Conservation (phyloP, 140 eudicot species). For the Flaveria floridana region DNA sequence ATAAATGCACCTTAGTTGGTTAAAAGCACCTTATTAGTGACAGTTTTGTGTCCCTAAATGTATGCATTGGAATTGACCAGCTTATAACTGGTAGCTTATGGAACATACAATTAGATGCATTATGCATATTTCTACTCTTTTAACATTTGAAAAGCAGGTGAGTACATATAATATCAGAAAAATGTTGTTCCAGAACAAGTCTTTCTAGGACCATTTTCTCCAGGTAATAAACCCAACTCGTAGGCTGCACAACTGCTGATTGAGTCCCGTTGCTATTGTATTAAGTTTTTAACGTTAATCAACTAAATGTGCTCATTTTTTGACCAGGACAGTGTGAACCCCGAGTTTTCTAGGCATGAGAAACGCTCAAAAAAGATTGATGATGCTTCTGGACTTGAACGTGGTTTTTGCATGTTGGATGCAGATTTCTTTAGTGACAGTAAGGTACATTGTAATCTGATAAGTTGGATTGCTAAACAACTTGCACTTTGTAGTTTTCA, state of each 20-base stretch:
- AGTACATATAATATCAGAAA: constrained; percentile 47
- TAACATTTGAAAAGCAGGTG: constrained; percentile 57
- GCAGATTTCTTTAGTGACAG: constrained; percentile 55
- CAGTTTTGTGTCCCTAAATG: not conserved
- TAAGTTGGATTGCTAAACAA: not conserved
- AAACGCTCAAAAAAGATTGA: constrained; percentile 29
- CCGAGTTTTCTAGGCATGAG: constrained; percentile 28
- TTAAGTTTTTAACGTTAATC: not conserved
- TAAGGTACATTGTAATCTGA: constrained; percentile 41
- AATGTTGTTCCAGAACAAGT: constrained; percentile 44
- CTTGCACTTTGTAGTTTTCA: not conserved
- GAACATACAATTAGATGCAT: constrained; percentile 17
- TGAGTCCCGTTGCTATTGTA: not conserved
- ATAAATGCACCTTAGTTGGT: too few species aligned
- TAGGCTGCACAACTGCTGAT: not conserved
- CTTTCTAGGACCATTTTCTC: constrained; percentile 47
- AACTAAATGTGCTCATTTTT: constrained; percentile 25
- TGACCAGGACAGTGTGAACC: constrained; percentile 61
- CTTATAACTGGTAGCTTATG: not conserved
- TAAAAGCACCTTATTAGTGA: not conserved
- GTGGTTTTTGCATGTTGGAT: constrained; percentile 58
- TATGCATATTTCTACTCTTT: constrained; percentile 22
- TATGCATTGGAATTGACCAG: not conserved
- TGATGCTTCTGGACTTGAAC: constrained; percentile 34
- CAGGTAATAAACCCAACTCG: constrained; percentile 43